Percentiles rank a stretch among this genome's conserved stretches.
Conservation (phyloP, 2,329 filamentous ascomycete species). For the Verticillium nubilum region DNA sequence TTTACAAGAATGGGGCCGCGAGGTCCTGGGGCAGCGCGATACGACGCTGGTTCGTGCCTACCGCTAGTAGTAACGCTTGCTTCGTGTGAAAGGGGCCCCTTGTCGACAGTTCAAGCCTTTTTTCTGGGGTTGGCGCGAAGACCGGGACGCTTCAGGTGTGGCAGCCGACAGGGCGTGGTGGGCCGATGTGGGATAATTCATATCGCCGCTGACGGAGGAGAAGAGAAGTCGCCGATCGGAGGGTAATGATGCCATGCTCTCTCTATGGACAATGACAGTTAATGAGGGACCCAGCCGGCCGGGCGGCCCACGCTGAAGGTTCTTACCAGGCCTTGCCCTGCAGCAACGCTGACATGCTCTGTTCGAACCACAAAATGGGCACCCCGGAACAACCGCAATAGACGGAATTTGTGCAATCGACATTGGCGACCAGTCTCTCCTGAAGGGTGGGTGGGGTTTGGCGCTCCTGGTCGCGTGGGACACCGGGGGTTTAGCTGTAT, state of each 20-base stretch:
- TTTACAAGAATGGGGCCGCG: background rate
- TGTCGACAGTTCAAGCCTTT: slow-evolving; percentile 1
- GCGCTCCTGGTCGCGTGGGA: background rate
- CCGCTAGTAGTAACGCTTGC: background rate
- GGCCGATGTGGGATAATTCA: slow-evolving; percentile 1
- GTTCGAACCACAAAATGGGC: background rate
- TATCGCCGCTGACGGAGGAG: slow-evolving; percentile 1
- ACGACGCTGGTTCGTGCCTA: background rate
- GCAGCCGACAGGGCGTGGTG: background rate
- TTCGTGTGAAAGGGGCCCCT: background rate
- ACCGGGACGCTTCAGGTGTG: background rate
- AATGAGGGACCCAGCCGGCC: background rate
- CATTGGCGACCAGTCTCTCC: background rate
- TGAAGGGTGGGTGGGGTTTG: background rate
- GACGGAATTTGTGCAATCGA: background rate
- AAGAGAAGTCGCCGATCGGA: background rate
- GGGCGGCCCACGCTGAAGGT: background rate
- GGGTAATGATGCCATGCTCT: background rate
- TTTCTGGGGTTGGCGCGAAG: slow-evolving; percentile 1
- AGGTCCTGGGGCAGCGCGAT: background rate
- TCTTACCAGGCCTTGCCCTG: background rate
- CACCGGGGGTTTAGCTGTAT: background rate
- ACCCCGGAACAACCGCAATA: background rate
- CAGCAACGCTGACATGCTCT: background rate
- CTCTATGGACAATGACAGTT: too few relatives aligned